Conservation (phyloP, 371 early-diverging fungal species). For the Mucor lusitanicus region DNA sequence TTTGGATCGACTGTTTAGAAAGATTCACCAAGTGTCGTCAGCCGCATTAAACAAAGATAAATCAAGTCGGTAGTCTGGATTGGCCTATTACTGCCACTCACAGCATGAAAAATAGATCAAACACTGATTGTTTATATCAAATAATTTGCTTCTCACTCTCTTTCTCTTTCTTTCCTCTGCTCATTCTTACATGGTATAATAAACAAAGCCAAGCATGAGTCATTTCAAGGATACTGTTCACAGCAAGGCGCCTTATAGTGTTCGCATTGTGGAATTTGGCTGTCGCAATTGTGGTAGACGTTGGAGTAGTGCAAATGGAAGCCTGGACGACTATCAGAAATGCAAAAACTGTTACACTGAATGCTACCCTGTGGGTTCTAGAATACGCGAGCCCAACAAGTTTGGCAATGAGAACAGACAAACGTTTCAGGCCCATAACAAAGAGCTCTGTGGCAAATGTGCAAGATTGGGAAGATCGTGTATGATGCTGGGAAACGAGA, state of each 20-base stretch:
- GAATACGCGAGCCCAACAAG: slow-evolving; percentile 6
- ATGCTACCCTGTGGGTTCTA: slow-evolving; percentile 1
- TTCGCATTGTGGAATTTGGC: neutral
- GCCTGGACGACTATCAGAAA: neutral
- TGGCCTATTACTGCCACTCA: neutral
- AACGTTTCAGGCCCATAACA: neutral
- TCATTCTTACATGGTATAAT: neutral
- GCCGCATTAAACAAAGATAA: no score
- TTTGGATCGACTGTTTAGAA: neutral
- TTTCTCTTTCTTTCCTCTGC: neutral
- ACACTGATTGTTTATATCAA: neutral
- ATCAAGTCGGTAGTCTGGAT: neutral
- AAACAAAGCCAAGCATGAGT: neutral
- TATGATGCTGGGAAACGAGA: neutral
- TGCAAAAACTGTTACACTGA: slow-evolving; percentile 5
- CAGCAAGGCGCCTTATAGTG: neutral
- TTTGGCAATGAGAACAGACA: slow-evolving; percentile 4
- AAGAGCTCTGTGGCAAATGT: slow-evolving; percentile 10
- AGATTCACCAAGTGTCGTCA: no score
- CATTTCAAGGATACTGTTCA: neutral
- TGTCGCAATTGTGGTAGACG: neutral
- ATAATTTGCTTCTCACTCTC: neutral
- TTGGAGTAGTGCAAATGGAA: slow-evolving; percentile 9
- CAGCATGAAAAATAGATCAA: neutral
- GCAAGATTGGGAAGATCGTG: slow-evolving; percentile 5